Percentiles rank a stretch among this genome's conserved stretches.
These are phyloP conservation scores for Dianthus caryophyllus DNA, from an alignment of 148 eudicot species.

Conservation along the genomic window DNA sequence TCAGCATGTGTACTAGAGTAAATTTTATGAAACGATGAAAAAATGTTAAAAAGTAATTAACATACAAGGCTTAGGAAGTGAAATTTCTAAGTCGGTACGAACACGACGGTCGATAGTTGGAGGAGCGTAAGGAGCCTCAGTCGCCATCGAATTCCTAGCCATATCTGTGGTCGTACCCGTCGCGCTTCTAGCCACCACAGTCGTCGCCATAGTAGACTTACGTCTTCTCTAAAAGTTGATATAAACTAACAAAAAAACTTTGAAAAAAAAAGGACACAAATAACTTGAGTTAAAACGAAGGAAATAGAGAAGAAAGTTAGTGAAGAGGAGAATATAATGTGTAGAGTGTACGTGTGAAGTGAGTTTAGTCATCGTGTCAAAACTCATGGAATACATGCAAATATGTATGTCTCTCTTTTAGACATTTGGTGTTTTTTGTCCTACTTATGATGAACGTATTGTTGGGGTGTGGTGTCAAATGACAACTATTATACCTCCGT, in stretches of 20 bases:
- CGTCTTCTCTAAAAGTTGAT: no score
- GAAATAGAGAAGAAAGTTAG: no score
- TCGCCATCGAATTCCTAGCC: conserved; percentile 38
- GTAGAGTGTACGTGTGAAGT: not conserved
- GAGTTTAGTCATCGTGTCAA: not conserved
- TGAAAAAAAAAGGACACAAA: no score
- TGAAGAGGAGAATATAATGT: no score
- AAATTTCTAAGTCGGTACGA: conserved; percentile 56
- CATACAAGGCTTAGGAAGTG: conserved; percentile 78
- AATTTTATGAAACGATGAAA: no score
- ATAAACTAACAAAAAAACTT: no score
- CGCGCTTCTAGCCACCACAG: conserved; percentile 8
- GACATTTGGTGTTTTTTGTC: not conserved
- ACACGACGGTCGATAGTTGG: conserved; percentile 49
- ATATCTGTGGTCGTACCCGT: conserved; percentile 19
- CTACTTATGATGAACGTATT: no score
- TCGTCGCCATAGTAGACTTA: conserved; percentile 19
- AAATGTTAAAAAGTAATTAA: not conserved
- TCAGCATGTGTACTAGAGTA: no score
- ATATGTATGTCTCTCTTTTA: not conserved
- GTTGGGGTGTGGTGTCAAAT: no score
- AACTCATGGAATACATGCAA: not conserved
- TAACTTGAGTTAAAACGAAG: no score
- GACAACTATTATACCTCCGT: no score
- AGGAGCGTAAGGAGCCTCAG: conserved; percentile 71